Percentiles rank a stretch among this genome's conserved stretches.
phyloP scores from a whole-genome alignment of 495 filamentous ascomycete genomes.

The Aspergillus biplanus region DNA sequence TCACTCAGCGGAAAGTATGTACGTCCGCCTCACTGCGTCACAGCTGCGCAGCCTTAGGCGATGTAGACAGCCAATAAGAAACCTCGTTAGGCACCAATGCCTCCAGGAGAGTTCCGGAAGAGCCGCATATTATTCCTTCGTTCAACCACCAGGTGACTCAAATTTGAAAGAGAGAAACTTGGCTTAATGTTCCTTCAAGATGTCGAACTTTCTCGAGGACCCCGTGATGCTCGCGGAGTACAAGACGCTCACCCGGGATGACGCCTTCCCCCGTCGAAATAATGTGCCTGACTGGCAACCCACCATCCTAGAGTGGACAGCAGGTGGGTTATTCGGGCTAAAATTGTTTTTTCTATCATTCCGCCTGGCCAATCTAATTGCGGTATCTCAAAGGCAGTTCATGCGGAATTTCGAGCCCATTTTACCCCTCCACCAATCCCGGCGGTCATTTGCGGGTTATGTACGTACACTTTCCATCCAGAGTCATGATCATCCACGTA shows the following conservation, averaged over 20 bases:
- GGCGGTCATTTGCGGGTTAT: neutral
- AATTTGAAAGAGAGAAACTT: neutral
- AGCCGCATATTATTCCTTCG: too few species aligned
- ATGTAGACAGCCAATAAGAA: too few species aligned
- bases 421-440: neutral
- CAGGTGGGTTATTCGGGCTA: neutral
- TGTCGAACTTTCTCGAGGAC: neutral
- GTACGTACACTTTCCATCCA: neutral
- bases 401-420: neutral
- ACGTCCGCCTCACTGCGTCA: too few species aligned
- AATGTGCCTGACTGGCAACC: neutral
- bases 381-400: neutral
- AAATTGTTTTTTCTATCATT: neutral
- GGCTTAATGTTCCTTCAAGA: neutral
- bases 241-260: neutral
- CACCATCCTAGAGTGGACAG: neutral
- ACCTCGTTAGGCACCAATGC: too few species aligned
- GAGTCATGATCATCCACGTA: neutral
- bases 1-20: too few species aligned
- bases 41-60: too few species aligned
- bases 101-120: too few species aligned
- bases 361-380: neutral
- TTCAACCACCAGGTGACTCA: too few species aligned
- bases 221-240: neutral
- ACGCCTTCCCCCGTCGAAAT: neutral